A percentile compares a stretch with the other conserved stretches of the same genome.
Evolutionary conservation across 768 basidiomycete species (phyloP).

Genomic region (Mycena floridula): DNA sequence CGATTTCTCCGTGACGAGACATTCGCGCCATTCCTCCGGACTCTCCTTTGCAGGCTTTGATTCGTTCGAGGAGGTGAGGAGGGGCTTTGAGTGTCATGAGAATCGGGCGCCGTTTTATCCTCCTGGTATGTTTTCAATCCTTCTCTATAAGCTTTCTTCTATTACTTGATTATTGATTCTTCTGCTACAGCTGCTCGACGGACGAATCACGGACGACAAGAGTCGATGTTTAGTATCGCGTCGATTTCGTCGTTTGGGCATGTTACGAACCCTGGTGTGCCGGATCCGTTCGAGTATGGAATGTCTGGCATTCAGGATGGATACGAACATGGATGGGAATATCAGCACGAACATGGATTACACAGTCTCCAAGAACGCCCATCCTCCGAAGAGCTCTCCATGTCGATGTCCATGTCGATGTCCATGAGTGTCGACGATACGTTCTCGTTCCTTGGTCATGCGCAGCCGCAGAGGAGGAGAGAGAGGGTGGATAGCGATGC

Average conservation of each 20-base stretch:
- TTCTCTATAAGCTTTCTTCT: background rate
- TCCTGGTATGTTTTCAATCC: too few species aligned
- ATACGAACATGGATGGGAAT: too few species aligned
- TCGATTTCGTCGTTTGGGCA: conserved; percentile 77
- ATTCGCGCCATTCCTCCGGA: conserved; percentile 37
- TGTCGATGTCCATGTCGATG: conserved; percentile 39
- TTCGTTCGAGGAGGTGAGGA: conserved; percentile 72
- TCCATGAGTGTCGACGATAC: conserved; percentile 60
- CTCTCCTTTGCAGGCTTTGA: conserved; percentile 68
- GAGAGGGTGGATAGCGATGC: conserved; percentile 68
- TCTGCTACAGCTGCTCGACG: conserved; percentile 25
- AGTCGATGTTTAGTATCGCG: conserved; percentile 67
- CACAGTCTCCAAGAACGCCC: conserved; percentile 50
- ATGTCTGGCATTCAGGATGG: too few species aligned
- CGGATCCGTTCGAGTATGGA: conserved; percentile 74
- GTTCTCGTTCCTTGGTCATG: conserved; percentile 48
- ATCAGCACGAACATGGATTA: too few species aligned
- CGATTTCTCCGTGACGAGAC: conserved; percentile 15
- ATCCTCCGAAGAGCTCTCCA: conserved; percentile 52
- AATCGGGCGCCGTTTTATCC: conserved; percentile 65
- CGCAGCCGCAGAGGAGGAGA: conserved; percentile 33
- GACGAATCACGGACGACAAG: conserved; percentile 37
- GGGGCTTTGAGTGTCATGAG: conserved; percentile 69
- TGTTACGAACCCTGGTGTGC: conserved; percentile 53
- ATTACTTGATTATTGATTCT: too few species aligned